Evolutionary conservation across 108 stramenopile species (phyloP).

Genomic region (Nitzschia sp.): DNA sequence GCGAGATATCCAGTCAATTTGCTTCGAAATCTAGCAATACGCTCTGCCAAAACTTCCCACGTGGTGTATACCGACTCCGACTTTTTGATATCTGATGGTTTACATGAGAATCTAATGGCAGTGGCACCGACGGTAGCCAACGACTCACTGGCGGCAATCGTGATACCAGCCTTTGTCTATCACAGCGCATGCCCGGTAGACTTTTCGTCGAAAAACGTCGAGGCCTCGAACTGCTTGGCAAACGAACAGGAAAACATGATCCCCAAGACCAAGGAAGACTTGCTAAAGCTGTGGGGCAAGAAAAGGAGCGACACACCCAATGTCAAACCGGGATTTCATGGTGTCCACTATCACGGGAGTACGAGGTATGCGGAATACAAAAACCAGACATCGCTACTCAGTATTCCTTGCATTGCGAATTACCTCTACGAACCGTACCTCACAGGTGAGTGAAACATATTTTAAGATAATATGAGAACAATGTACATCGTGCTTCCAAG

Average conservation of each 20-base stretch:
- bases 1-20: conserved; percentile 83
- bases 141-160: conserved; percentile 50
- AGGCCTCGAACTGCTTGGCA: background rate
- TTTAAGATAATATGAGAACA: too few species aligned
- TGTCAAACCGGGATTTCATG: conserved; percentile 11
- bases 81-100: conserved; percentile 71
- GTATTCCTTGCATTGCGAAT: conserved; percentile 58
- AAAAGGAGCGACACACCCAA: background rate
- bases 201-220: conserved; percentile 1
- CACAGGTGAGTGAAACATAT: too few species aligned
- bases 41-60: conserved; percentile 56
- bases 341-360: conserved; percentile 50
- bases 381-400: conserved; percentile 27
- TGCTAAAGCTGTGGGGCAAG: conserved; percentile 16
- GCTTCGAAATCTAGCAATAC: conserved; percentile 77
- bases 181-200: background rate
- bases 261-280: conserved; percentile 47
- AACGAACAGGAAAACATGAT: conserved; percentile 49
- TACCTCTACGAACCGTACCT: conserved; percentile 82
- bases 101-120: conserved; percentile 42
- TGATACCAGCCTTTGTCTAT: conserved; percentile 70
- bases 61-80: conserved; percentile 83
- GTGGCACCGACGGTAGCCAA: conserved; percentile 18
- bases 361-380: conserved; percentile 56
- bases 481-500: too few species aligned